Percentiles rank a stretch among this genome's conserved stretches.
Evolutionary conservation across 2,329 filamentous ascomycete species (phyloP).

Genomic region (Dactylellina cionopaga): DNA sequence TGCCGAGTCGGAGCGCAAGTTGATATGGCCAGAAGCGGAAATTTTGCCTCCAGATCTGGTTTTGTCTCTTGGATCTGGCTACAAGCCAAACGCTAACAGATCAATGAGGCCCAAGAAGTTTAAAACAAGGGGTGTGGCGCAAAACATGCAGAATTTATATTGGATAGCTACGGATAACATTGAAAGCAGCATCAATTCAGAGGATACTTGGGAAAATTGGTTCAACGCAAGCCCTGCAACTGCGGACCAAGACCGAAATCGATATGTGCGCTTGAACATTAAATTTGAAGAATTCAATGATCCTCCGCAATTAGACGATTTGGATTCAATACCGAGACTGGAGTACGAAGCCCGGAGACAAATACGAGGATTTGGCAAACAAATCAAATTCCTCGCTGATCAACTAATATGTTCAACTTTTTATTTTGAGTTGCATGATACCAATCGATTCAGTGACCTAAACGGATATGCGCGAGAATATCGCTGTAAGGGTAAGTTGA

Average conservation of each 20-base stretch:
- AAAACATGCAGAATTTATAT: conserved; percentile 26
- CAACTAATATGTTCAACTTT: conserved; percentile 27
- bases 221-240: conserved; percentile 21
- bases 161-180: conserved; percentile 52
- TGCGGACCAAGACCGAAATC: background rate
- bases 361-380: background rate
- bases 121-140: conserved; percentile 15
- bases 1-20: conserved; percentile 64
- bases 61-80: conserved; percentile 59
- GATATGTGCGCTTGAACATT: background rate
- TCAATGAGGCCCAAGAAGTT: conserved; percentile 14
- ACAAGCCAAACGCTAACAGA: conserved; percentile 1
- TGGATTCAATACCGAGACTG: background rate
- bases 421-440: conserved; percentile 1
- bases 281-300: background rate
- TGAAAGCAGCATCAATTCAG: conserved; percentile 52
- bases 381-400: conserved; percentile 9
- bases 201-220: conserved; percentile 56
- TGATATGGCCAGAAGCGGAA: conserved; percentile 58
- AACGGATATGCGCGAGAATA: background rate
- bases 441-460: background rate
- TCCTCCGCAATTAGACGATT: conserved; percentile 13
- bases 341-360: background rate
- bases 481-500: background rate
- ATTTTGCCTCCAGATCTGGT: conserved; percentile 57